Conservation (phyloP, 306 rosid species). For the Cucurbita maxima region DNA sequence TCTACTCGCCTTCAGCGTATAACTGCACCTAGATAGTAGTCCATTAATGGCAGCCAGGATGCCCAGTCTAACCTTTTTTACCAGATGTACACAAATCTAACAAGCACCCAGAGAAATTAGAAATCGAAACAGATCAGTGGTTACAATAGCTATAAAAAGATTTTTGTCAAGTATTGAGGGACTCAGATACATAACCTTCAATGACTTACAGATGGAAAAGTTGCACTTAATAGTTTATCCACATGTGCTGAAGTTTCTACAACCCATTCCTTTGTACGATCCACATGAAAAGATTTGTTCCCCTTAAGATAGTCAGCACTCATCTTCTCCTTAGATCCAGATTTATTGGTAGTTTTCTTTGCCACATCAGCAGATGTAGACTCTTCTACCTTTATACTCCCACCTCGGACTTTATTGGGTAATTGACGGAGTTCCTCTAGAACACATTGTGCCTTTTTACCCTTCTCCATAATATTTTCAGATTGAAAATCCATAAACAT, state of each 20-base stretch:
- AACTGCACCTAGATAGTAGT: conserved; percentile 47
- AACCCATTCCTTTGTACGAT: conserved; percentile 73
- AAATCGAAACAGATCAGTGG: not conserved
- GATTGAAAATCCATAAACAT: conserved; percentile 17
- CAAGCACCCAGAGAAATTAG: conserved; percentile 18
- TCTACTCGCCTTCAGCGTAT: conserved; percentile 53
- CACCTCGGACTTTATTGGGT: conserved; percentile 33
- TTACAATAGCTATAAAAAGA: not conserved
- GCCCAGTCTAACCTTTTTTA: conserved; percentile 70
- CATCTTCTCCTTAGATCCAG: conserved; percentile 25
- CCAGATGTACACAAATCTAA: conserved; percentile 80
- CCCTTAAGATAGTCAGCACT: conserved; percentile 23
- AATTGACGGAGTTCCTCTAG: conserved; percentile 68
- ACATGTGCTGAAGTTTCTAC: conserved; percentile 49
- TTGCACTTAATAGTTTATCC: conserved; percentile 50
- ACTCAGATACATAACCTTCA: not conserved
- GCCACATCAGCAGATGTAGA: conserved; percentile 23
- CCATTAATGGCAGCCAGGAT: conserved; percentile 64
- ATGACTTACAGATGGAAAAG: conserved; percentile 68
- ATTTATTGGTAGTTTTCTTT: conserved; percentile 12
- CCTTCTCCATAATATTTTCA: conserved; percentile 14
- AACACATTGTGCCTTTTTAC: conserved; percentile 33
- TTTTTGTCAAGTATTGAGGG: conserved; percentile 5
- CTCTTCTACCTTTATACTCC: conserved; percentile 21
- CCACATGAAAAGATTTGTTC: conserved; percentile 45